Evolutionary conservation across 495 filamentous ascomycete species (phyloP), one percentile per base, ranked within the genome.

Genomic region (Evansstolkia leycettana): DNA sequence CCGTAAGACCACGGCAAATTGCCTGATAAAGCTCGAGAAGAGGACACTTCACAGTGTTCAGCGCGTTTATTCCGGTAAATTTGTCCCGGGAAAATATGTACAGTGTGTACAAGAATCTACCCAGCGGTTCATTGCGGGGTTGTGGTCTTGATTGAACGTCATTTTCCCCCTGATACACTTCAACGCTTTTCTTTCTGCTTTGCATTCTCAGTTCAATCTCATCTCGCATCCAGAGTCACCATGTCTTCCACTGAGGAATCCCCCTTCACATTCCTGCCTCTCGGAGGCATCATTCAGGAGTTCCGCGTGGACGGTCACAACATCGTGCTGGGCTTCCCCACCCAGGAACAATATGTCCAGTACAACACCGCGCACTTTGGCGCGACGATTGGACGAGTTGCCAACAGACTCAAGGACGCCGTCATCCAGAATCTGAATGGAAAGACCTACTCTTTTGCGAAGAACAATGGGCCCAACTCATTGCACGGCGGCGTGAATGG

Each of bases 361-460:
- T 62, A 83, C 62, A 88, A 93, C 60, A 57, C 56, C 12, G 76
- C 83, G 12, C 83, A 75, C 65, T 94, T 92, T 47, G 89, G 89
- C 41, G 88, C 85, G 52, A 95, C 84, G 25, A 94, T 98, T 50
- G 89, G 89, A 14, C 82, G 89, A 19, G 73, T 90, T 7, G 85
- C 86, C 31, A 98, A 98, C 58, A 81, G 89, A 16, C 74, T 94
- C 54, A 73, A 73, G 34, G 59, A 72, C 48, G 89, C 79, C 1
- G 65, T 75, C 37, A 73, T 95, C 46, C 50, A 73, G 35, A 63
- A 67, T 13, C 57, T 95, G 31, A 94, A 94, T 55, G 77, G 78
- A 15, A 69, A 73, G 37, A 52, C 64, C 2, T 87, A 90, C 50
- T 40, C 64, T 10, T 66, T 96, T 17, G 65, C 69, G 2, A 65